Evolutionary conservation across 805 yeast genomes (phyloP).

Genomic region (Saccharomycopsis malanga): DNA sequence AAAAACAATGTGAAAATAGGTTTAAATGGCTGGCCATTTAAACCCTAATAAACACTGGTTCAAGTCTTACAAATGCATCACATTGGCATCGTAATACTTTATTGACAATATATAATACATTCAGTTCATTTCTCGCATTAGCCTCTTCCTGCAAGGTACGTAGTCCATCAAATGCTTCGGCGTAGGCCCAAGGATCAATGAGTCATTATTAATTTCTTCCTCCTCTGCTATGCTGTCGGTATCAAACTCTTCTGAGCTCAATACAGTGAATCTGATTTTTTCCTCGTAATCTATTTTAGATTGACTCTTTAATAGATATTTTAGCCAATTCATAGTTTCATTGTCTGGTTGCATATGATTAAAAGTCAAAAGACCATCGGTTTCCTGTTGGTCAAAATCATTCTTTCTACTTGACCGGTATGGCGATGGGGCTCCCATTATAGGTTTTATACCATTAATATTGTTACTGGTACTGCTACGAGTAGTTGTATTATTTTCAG

Average conservation of each 20-base stretch:
- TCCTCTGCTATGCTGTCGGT: slow-evolving; percentile 1
- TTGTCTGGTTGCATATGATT: not conserved
- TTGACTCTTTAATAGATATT: slow-evolving; percentile 33
- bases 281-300: slow-evolving; percentile 27
- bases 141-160: slow-evolving; percentile 14
- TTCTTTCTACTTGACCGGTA: slow-evolving; percentile 23
- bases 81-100: no score
- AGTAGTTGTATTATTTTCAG: slow-evolving; percentile 4
- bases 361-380: slow-evolving; percentile 8
- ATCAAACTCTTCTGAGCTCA: slow-evolving; percentile 20
- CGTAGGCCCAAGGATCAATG: slow-evolving; percentile 17
- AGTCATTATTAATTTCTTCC: slow-evolving; percentile 14
- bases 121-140: slow-evolving; percentile 5
- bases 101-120: not conserved
- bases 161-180: slow-evolving; percentile 17
- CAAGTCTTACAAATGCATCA: no score
- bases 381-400: slow-evolving; percentile 8
- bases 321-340: slow-evolving; percentile 33
- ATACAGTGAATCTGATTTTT: slow-evolving; percentile 26
- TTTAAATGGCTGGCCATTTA: no score
- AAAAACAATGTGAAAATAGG: no score
- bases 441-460: slow-evolving; percentile 24
- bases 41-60: no score
- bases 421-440: slow-evolving; percentile 22
- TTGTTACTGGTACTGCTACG: slow-evolving; percentile 26